Evolutionary conservation across 2,329 filamentous ascomycete genomes (phyloP), one percentile per base, ranked within the genome.

Genomic region (Hymenoscyphus occultus): DNA sequence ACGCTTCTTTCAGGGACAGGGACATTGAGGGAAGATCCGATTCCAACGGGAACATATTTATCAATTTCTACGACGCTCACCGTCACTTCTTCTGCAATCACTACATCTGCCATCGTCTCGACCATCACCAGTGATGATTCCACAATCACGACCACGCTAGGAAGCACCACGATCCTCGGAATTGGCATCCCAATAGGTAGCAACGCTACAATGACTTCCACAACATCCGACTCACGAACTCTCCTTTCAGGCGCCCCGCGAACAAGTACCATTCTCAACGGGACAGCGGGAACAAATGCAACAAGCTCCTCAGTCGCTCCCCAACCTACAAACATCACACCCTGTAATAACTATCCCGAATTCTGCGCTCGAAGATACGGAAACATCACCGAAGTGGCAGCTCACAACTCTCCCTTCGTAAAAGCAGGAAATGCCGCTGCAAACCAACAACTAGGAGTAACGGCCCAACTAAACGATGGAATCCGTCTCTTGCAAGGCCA

Each of bases 391-490:
- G 83, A 90, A 72, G 84, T 96, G 1, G 87, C 85, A 22, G 87
- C 88, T 19, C 92, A 96, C 79, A 96, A 96, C 80, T 92, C 90
- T 54, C 90, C 91, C 12, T 96, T 96, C 74, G 83, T 88, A 51
- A 81, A 84, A 9, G 75, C 82, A 16, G 89, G 89, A 70, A 93
- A 90, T 76, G 84, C 89, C 10, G 91, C 88, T 14, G 85, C 90
- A 63, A 96, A 96, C 77, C 92, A 96, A 78, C 81, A 82, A 35
- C 81, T 90, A 56, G 77, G 81, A 22, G 90, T 95, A 59, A 83
- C 80, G 13, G 80, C 83, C 40, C 92, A 96, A 78, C 81, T 96
- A 67, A 85, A 95, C 74, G 92, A 96, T 73, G 92, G 92, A 39
- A 79, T 90, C 45, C 85, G 86, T 31, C 83, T 89, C 69, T 75